Evolutionary conservation across 2,329 filamentous ascomycete species (phyloP), one percentile per base, ranked within the genome.

Genomic region (Fusarium sp.): DNA sequence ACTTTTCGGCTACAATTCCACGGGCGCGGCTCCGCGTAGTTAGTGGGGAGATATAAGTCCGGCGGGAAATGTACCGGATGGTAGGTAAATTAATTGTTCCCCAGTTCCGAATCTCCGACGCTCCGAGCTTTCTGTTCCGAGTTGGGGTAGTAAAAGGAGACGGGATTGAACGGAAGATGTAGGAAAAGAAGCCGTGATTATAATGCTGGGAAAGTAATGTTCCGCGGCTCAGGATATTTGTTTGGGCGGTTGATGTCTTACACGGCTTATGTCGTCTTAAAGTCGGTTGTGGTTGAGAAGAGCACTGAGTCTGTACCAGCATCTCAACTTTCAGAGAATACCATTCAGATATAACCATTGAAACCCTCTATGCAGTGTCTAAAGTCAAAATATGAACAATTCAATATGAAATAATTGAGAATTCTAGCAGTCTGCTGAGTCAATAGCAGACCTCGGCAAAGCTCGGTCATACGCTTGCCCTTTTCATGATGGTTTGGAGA

Each of bases 101-200:
- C 54, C 62, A 63, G 47, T 56, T 55, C 64, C 68, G 62, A 69
- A 66, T 51, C 72, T 74, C 72, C 72, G 72, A 74, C 69, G 42
- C 69, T 74, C 72, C 72, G 72, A 73, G 68, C 57, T 13, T 7
- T 48, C 47, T 48, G 20, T 32, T 67, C 67, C 67, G 67, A 69
- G 55, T 48, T 9, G 20, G 46, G 53, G 64, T 32, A 16, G 6
- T 18, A 37, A 34, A 63, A 47, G 60, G 71, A 67, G 54, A 58
- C 65, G 66, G 64, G 53, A 54, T 27, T 40, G 20, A 21, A 58
- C 50, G 63, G 59, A 55, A 57, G 20, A 16, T 3, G 14, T 37
- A 23, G 16, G 45, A 25, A 46, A 28, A 3, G 34, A 25, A 27
- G 21, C 23, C n/a, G 32, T 11, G 34, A 43, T 25, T 25, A 5